phyloP scores from a whole-genome alignment of 164 flowering plant genomes.

The Piper betle region DNA sequence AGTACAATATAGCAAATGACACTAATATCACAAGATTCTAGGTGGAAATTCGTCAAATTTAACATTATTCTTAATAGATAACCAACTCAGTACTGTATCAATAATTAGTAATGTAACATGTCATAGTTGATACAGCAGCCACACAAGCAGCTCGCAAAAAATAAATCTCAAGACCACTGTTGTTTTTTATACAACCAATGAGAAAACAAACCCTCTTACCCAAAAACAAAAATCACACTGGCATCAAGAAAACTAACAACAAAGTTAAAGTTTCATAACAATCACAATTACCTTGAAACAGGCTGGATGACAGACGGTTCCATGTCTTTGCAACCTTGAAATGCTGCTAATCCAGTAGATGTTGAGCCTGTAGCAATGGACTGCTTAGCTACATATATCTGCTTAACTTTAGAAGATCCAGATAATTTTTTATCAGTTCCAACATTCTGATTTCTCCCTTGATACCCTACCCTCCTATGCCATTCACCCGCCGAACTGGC shows the following conservation, averaged over 20 bases:
- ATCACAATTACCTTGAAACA: background rate
- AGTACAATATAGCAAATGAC: no score
- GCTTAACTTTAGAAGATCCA: constrained; percentile 50
- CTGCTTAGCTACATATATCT: constrained; percentile 87
- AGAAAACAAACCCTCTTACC: background rate
- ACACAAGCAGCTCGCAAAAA: no score
- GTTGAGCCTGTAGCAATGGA: constrained; percentile 20
- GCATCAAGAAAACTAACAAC: background rate
- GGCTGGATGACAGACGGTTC: background rate
- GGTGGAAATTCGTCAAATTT: no score
- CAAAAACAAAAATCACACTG: background rate
- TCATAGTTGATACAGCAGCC: no score
- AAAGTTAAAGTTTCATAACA: background rate
- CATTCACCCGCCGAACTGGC: constrained; percentile 39
- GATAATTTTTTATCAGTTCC: constrained; percentile 38
- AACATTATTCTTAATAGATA: no score
- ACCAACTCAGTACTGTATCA: no score
- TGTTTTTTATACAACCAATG: no score
- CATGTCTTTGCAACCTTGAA: background rate
- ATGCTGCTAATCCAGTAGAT: background rate
- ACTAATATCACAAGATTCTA: no score
- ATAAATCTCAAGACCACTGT: no score
- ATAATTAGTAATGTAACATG: no score
- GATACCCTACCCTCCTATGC: constrained; percentile 57
- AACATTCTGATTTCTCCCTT: constrained; percentile 45